phyloP scores from a whole-genome alignment of 176 grass and related monocot species.

The Alopecurus myosuroides region DNA sequence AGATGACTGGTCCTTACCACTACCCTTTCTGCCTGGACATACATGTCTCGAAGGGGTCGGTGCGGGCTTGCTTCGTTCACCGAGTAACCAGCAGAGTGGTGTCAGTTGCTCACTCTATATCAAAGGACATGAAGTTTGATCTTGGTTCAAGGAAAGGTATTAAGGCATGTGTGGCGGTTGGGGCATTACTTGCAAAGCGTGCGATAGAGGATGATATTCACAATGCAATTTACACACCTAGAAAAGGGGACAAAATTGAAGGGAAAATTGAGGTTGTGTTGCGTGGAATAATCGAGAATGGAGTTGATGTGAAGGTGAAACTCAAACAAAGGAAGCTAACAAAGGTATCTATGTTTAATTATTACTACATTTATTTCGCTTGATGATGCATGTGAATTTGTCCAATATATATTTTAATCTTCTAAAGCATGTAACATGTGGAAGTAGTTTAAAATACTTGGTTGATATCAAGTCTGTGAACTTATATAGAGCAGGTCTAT shows the following conservation, averaged over 20 bases:
- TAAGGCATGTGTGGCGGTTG: slow-evolving; percentile 57
- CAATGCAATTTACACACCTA: slow-evolving; percentile 67
- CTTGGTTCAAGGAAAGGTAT: slow-evolving; percentile 58
- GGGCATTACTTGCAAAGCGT: slow-evolving; percentile 52
- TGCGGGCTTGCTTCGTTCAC: slow-evolving; percentile 71
- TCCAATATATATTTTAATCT: background rate
- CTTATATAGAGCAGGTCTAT: background rate
- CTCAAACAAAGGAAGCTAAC: slow-evolving; percentile 41
- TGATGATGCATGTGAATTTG: background rate
- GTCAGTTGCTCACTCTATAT: slow-evolving; percentile 64
- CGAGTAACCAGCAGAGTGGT: slow-evolving; percentile 66
- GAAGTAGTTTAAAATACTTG: background rate
- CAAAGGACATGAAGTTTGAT: slow-evolving; percentile 80
- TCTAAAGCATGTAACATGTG: background rate
- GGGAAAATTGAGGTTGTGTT: slow-evolving; percentile 69
- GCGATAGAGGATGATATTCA: slow-evolving; percentile 71
- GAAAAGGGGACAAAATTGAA: slow-evolving; percentile 68
- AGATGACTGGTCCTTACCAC: slow-evolving; percentile 67
- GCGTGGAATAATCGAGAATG: slow-evolving; percentile 48
- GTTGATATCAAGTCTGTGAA: background rate
- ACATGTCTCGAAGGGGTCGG: slow-evolving; percentile 67
- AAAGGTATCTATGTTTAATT: slow-evolving; percentile 27
- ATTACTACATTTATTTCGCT: background rate
- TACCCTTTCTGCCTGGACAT: slow-evolving; percentile 76
- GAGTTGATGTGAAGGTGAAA: slow-evolving; percentile 80